phyloP scores from a whole-genome alignment of 2,329 filamentous ascomycete genomes.

The Colletotrichum gigasporum region DNA sequence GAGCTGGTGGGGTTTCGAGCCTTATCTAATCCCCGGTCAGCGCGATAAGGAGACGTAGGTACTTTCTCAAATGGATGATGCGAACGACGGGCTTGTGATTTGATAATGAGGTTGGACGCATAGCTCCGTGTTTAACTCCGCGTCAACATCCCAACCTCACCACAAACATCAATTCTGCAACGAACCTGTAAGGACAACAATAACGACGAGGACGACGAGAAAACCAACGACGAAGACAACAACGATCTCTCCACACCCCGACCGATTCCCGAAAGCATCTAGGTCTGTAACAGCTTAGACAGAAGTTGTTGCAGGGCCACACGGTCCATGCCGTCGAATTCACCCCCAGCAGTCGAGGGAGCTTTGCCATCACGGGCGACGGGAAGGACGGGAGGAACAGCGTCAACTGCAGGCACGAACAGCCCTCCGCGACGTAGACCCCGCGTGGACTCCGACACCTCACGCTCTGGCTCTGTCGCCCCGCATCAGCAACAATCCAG shows the following conservation, averaged over 20 bases:
- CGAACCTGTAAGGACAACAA: neutral
- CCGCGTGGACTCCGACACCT: slow-evolving; percentile 46
- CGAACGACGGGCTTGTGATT: slow-evolving; percentile 27
- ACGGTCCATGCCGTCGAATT: slow-evolving; percentile 33
- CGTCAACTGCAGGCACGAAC: slow-evolving; percentile 35
- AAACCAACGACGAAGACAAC: too few species aligned
- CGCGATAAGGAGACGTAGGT: slow-evolving; percentile 23
- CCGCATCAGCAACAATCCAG: slow-evolving; percentile 26
- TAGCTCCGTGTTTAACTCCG: slow-evolving; percentile 32
- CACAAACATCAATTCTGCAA: neutral
- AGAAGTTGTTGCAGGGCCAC: slow-evolving; percentile 33
- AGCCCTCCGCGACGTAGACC: slow-evolving; percentile 49
- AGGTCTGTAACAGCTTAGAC: slow-evolving; percentile 31
- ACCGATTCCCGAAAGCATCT: slow-evolving; percentile 5
- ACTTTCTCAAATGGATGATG: slow-evolving; percentile 28
- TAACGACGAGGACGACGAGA: too few species aligned
- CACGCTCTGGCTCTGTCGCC: slow-evolving; percentile 35
- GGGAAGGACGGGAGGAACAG: slow-evolving; percentile 23
- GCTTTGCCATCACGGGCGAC: slow-evolving; percentile 33
- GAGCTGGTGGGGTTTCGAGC: neutral
- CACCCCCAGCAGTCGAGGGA: slow-evolving; percentile 32
- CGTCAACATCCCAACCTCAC: slow-evolving; percentile 11
- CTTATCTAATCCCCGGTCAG: slow-evolving; percentile 19
- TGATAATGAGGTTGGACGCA: slow-evolving; percentile 12
- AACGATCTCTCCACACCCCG: neutral